These are phyloP conservation scores for Blastomyces percursus DNA, from an alignment of 2,329 filamentous ascomycete genomes.

Conservation along the genomic window DNA sequence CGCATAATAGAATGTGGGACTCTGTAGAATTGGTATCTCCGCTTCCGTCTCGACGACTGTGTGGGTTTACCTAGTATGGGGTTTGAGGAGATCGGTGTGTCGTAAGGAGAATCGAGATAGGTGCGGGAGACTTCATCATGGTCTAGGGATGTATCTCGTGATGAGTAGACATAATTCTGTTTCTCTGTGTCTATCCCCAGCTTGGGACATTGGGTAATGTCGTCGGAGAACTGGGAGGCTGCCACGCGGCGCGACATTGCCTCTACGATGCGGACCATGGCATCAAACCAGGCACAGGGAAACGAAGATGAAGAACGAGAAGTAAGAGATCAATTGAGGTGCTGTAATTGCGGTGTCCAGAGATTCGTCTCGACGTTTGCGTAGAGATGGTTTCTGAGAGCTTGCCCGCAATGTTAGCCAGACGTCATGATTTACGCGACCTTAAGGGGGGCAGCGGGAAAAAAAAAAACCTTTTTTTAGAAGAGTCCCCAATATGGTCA, in stretches of 20 bases:
- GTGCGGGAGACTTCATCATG: conserved; percentile 27
- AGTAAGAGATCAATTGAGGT: neutral
- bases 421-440: neutral
- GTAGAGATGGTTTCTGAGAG: too few relatives aligned
- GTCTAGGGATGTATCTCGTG: conserved; percentile 20
- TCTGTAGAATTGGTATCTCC: conserved; percentile 42
- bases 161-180: conserved; percentile 17
- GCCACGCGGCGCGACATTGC: conserved; percentile 4
- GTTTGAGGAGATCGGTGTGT: conserved; percentile 30
- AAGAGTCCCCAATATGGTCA: neutral
- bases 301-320: neutral
- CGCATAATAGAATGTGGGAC: conserved; percentile 63
- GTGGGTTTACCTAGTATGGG: conserved; percentile 31
- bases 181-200: conserved; percentile 15
- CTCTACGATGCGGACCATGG: neutral
- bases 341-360: neutral
- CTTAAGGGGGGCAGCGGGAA: too few relatives aligned
- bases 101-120: conserved; percentile 46
- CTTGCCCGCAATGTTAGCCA: neutral
- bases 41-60: conserved; percentile 21
- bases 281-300: neutral
- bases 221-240: neutral
- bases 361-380: neutral
- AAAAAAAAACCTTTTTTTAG: neutral
- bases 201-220: conserved; percentile 3